Base-by-base conservation (phyloP, 2,329 filamentous ascomycete genomes). In the Xylariaceae sp. region DNA sequence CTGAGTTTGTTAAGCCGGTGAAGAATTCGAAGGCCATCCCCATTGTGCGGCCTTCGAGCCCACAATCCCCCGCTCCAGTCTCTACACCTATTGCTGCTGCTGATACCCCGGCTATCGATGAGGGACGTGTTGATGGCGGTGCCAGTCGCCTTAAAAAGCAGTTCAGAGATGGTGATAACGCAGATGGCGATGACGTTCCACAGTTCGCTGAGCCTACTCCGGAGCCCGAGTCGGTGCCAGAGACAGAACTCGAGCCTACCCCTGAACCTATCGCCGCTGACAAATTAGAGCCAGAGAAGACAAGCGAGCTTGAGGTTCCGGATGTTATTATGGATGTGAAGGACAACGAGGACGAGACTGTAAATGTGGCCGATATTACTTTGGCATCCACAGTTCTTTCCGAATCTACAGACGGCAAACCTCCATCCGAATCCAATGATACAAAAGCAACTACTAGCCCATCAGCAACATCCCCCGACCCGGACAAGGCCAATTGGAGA, bases 1-100 rank as follows among this genome's bases (percentile, higher is more conserved):
- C 81, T 11, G 85, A 90, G 18, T 80, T 85, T 43, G 74, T 83
- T 23, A 88, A 88, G 64, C 81, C 86, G 6, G 70, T 74, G 0
- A 91, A 89, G 73, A 85, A 84, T 63, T 90, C 87, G 4, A 97
- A 94, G 73, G 91, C 91, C 8, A 82, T 96, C 49, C 89, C 92
- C 0, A 95, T 96, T 58, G 74, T 93, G 8, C 80, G 80, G 32
- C 89, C 89, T 1, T 78, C 84, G 52, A 85, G 77, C 63, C 73
- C 59, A 53, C 75, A 77, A 61, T 72, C 65, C 8, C 49, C 58
- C 7, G 53, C 53, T 21, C 55, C 60, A 33, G 37, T 40, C 15
- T 20, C 53, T 15, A 26, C 53, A 5, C 11, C 44, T n/a, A n/a
- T n/a, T 13, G 33, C 43, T 42, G 65, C 68, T 23, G 67, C 70